Conservation (phyloP, 2,329 filamentous ascomycete species). For the Beauveria sp. region DNA sequence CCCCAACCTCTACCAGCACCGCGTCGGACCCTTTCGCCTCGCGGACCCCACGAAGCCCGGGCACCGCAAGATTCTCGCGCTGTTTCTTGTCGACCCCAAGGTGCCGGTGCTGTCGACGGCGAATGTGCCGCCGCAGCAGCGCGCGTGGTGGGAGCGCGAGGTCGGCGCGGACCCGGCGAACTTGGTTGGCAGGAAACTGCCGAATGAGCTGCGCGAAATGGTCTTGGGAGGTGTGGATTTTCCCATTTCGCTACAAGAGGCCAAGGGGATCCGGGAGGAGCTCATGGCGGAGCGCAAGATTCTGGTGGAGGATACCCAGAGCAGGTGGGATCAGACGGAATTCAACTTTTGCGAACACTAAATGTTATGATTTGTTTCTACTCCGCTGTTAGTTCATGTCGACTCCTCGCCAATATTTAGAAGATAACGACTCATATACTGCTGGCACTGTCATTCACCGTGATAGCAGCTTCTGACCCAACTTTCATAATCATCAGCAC, state of each 20-base stretch:
- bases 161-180: not conserved
- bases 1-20: slow-evolving; percentile 46
- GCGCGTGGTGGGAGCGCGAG: slow-evolving; percentile 25
- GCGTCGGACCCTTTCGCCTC: slow-evolving; percentile 43
- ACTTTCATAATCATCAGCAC: not conserved
- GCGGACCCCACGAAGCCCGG: slow-evolving; percentile 43
- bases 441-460: too few relatives aligned
- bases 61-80: slow-evolving; percentile 50
- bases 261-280: not conserved
- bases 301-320: not conserved
- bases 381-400: too few relatives aligned
- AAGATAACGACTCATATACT: too few relatives aligned
- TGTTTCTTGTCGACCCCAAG: slow-evolving; percentile 54
- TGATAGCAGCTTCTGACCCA: too few relatives aligned
- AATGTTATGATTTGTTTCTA: not conserved
- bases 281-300: slow-evolving; percentile 9
- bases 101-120: slow-evolving; percentile 34
- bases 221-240: not conserved
- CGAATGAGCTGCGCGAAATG: not conserved
- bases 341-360: slow-evolving; percentile 11
- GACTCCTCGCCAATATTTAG: too few relatives aligned
- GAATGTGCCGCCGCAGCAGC: slow-evolving; percentile 37
- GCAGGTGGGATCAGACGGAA: not conserved
- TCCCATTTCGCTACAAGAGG: not conserved
- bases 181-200: not conserved